Conservation (phyloP, 176 grass and related monocot genomes). For the Hordeum marinum region DNA sequence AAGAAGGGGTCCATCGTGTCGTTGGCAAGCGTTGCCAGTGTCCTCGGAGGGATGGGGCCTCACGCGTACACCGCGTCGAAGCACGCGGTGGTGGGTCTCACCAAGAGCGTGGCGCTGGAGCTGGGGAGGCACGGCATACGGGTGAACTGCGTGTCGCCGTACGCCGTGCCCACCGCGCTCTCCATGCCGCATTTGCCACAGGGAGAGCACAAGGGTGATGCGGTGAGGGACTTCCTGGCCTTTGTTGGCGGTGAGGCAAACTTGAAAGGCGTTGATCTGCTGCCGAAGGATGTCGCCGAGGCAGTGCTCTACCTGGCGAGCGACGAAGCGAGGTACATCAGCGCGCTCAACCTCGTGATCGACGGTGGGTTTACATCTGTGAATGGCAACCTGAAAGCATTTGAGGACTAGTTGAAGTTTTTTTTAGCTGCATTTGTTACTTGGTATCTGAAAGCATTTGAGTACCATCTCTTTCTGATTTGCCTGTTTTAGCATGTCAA, state of each 20-base stretch:
- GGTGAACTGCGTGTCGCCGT: conserved; percentile 86
- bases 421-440: background rate
- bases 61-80: conserved; percentile 69
- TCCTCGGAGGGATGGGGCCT: conserved; percentile 54
- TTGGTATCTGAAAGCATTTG: background rate
- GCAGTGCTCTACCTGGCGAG: conserved; percentile 79
- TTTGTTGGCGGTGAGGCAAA: conserved; percentile 50
- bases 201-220: conserved; percentile 22
- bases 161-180: conserved; percentile 48
- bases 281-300: conserved; percentile 49
- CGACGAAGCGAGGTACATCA: conserved; percentile 61
- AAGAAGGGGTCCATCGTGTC: conserved; percentile 65
- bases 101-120: conserved; percentile 68
- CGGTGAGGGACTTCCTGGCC: conserved; percentile 29
- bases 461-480: background rate
- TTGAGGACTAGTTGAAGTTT: conserved; percentile 30
- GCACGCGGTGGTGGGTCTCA: conserved; percentile 71
- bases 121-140: conserved; percentile 73
- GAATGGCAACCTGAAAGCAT: conserved; percentile 32
- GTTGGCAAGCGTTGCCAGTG: conserved; percentile 51
- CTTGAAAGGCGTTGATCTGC: conserved; percentile 62
- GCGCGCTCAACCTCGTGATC: conserved; percentile 59
- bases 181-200: conserved; percentile 51
- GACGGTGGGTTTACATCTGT: conserved; percentile 49
- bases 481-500: background rate